These are phyloP conservation scores for Pseudocercospora musae DNA, from an alignment of 2,329 filamentous ascomycete species.

Conservation along the genomic window DNA sequence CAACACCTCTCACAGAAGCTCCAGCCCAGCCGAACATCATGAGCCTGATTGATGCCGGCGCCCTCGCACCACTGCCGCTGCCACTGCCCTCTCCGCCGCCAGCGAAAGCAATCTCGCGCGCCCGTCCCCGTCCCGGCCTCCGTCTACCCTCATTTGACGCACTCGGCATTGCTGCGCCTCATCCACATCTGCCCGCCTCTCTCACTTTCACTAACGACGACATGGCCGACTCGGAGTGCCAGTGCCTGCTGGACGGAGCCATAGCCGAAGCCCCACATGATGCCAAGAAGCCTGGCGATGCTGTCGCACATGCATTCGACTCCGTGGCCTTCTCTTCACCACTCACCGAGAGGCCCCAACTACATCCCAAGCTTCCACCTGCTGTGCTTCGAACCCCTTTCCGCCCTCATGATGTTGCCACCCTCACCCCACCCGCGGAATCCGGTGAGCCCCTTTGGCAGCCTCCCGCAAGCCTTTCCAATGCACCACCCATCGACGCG, in stretches of 20 bases:
- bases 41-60: conserved; percentile 30
- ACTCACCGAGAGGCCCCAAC: background rate
- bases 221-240: no score
- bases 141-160: conserved; percentile 54
- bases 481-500: conserved; percentile 39
- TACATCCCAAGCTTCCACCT: conserved; percentile 13
- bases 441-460: conserved; percentile 41
- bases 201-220: conserved; percentile 22
- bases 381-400: conserved; percentile 31
- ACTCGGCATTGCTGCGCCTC: conserved; percentile 49
- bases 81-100: conserved; percentile 18
- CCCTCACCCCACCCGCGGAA: conserved; percentile 47
- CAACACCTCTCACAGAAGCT: conserved; percentile 24
- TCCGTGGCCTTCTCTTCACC: conserved; percentile 3
- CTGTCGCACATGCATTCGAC: conserved; percentile 15
- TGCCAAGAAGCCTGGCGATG: conserved; percentile 1
- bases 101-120: no score
- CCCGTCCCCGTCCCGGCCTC: conserved; percentile 36
- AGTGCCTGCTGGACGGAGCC: background rate
- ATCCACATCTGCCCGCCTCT: conserved; percentile 40
- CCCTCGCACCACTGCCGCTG: conserved; percentile 22
- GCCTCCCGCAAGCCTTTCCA: conserved; percentile 36
- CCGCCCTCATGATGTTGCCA: conserved; percentile 38
- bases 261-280: background rate
- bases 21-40: conserved; percentile 16